These are phyloP conservation scores for Ceratobasidium sp. DNA, from an alignment of 1,284 basidiomycete species.

Conservation along the genomic window DNA sequence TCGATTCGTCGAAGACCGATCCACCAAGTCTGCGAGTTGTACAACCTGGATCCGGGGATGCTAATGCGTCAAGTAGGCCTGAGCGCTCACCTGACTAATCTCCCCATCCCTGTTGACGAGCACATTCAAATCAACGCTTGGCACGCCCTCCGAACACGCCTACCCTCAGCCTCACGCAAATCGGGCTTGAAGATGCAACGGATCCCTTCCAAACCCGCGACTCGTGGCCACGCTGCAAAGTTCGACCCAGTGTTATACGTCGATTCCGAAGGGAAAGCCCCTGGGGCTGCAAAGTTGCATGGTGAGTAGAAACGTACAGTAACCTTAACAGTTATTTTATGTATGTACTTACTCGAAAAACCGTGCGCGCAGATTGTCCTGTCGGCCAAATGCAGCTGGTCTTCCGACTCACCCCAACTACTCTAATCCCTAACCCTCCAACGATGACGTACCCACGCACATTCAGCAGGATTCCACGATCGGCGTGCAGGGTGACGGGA, in stretches of 20 bases:
- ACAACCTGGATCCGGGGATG: not conserved
- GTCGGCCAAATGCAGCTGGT: not conserved
- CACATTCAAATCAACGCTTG: not conserved
- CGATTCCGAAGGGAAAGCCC: not conserved
- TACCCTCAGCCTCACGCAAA: not conserved
- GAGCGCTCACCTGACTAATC: not conserved
- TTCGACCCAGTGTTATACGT: not conserved
- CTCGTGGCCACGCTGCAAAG: not conserved
- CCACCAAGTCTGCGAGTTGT: not conserved
- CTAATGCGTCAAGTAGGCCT: not conserved
- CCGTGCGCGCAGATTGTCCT: not conserved
- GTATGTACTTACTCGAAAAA: not conserved
- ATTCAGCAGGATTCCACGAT: slow-evolving; percentile 4
- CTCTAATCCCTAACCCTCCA: not conserved
- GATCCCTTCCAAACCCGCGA: not conserved
- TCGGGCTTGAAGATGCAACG: slow-evolving; percentile 5
- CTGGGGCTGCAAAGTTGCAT: not conserved
- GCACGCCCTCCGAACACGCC: not conserved
- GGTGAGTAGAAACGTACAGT: not conserved
- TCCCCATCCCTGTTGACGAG: not conserved
- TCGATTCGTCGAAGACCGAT: not conserved
- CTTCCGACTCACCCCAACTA: not conserved
- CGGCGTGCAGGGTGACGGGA: slow-evolving; percentile 5
- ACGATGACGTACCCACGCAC: not conserved
- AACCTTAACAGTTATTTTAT: not conserved